Evolutionary conservation across 805 yeast species (phyloP), one percentile per base, ranked within the genome.

Genomic region (Tanozyma kutaoensis): DNA sequence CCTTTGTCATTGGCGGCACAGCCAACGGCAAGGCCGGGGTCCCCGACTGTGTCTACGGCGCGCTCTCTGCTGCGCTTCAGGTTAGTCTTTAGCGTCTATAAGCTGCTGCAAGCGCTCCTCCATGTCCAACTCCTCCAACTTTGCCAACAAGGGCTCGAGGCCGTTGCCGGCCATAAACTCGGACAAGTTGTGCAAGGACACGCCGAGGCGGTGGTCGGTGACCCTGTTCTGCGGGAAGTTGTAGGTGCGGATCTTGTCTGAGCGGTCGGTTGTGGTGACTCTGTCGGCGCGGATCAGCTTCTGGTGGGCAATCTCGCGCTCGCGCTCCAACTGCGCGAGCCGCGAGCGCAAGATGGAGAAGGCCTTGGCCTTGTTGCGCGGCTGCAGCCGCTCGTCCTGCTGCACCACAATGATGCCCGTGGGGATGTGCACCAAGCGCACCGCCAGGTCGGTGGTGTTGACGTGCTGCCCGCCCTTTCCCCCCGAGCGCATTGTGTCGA

Each of bases 391-490:
- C 45, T 84, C 95, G 46, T 91, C 96, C 48, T 91, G 97, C 59
- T 86, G 93, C 26, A 74, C 66, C 3, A 91, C 95, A 4, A 72
- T 74, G 22, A 82, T 73, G 3, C 96, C 96, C 0, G 95, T 74
- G 4, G 97, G 96, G 11, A 79, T 59, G 54, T 91, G 98, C 2
- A 88, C 84, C 15, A 91, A 56, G 40, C 98, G 65, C 10, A 91
- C 97, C 0, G 98, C 98, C 1, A 95, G 84, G 46, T 88, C 97
- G 0, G 97, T 91, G 10, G 95, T 88, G 46, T 88, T 88, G 20
- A 88, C 98, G 46, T 88, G 97, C 56, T 88, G 98, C 0, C 98
- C 98, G 30, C 98, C 98, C 36, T 91, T 78, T 3, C 98, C 98
- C 30, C 94, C 74, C 1, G 97, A 82, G 39, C 98, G 65, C 95